phyloP scores from a whole-genome alignment of 257 asterid genomes.

The Nicotiana obtusifolia region DNA sequence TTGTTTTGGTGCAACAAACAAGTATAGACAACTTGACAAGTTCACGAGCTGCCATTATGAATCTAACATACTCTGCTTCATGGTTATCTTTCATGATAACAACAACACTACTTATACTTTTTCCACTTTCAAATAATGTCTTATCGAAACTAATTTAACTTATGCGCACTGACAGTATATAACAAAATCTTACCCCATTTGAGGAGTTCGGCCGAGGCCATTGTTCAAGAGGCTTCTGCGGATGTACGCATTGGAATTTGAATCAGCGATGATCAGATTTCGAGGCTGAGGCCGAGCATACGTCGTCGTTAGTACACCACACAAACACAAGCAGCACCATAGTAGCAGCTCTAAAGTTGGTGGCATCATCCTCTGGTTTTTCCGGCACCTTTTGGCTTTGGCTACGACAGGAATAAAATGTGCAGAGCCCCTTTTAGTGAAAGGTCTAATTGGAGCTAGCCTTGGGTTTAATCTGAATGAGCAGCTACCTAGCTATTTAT shows the following conservation, averaged over 20 bases:
- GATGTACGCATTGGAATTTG: background rate
- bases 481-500: background rate
- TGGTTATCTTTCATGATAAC: background rate
- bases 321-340: conserved; percentile 1
- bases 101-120: no score
- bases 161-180: background rate
- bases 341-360: background rate
- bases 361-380: background rate
- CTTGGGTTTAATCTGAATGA: background rate
- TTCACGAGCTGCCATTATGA: background rate
- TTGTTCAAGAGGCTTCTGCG: conserved; percentile 37
- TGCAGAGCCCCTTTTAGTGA: background rate
- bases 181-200: conserved; percentile 58
- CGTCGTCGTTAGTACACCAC: background rate
- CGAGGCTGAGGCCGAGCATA: background rate
- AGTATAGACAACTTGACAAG: background rate
- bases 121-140: background rate
- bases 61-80: background rate
- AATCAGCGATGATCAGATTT: background rate
- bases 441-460: background rate
- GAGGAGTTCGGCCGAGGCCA: conserved; percentile 72
- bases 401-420: background rate
- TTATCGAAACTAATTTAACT: background rate
- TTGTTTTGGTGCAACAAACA: background rate
- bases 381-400: background rate